These are phyloP conservation scores for Thalia dealbata DNA, from an alignment of 176 grass and related monocot species.

Conservation along the genomic window DNA sequence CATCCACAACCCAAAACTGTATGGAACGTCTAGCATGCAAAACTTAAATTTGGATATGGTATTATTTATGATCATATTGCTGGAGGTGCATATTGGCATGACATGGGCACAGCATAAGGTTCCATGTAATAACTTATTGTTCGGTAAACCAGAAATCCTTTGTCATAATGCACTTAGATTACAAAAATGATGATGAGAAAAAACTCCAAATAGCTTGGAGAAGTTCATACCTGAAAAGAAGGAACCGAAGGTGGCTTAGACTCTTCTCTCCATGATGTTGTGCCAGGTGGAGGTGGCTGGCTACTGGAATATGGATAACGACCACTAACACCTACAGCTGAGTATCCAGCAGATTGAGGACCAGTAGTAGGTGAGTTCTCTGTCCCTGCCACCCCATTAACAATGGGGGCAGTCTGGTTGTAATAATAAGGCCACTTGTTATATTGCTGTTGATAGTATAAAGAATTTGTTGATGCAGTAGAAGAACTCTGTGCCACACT, in stretches of 20 bases:
- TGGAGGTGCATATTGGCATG: neutral
- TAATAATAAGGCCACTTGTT: constrained; percentile 69
- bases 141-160: neutral
- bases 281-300: constrained; percentile 92
- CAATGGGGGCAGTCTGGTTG: constrained; percentile 40
- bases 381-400: constrained; percentile 36
- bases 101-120: neutral
- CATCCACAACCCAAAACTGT: neutral
- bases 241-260: constrained; percentile 31
- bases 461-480: constrained; percentile 44
- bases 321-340: constrained; percentile 25
- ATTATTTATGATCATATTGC: neutral
- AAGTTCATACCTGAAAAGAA: constrained; percentile 56
- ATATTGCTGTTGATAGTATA: constrained; percentile 73
- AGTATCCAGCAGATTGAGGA: constrained; percentile 21
- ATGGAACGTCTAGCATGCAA: neutral
- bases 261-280: constrained; percentile 66
- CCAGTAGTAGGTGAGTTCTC: constrained; percentile 29
- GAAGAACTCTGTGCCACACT: constrained; percentile 47
- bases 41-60: neutral
- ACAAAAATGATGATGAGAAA: neutral
- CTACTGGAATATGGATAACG: constrained; percentile 57
- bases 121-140: neutral
- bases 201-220: constrained; percentile 10
- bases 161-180: neutral